Percentiles rank a stretch among this genome's conserved stretches.
Evolutionary conservation across 345 rosid species (phyloP).

Genomic region (Eutrema japonicum): DNA sequence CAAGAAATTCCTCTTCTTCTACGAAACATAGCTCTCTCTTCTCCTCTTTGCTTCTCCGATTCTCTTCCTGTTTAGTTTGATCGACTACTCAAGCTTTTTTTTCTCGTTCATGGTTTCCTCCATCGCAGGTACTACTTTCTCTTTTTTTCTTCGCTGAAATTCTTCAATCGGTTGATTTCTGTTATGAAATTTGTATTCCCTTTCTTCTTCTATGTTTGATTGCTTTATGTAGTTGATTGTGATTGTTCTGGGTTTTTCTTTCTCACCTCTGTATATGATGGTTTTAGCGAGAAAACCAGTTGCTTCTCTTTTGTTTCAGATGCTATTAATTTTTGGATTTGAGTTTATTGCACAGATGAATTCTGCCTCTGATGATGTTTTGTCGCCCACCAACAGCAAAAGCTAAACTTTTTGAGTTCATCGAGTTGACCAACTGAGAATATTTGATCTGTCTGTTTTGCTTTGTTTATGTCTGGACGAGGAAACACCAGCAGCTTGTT

Average conservation of each 20-base stretch:
- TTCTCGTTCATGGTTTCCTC: conserved; percentile 42
- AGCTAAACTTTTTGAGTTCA: not conserved
- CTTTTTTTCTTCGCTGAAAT: not conserved
- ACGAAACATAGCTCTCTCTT: conserved; percentile 63
- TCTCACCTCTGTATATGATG: not conserved
- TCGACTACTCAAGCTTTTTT: conserved; percentile 25
- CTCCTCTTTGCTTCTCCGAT: conserved; percentile 38
- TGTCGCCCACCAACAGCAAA: conserved; percentile 5
- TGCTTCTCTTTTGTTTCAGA: not conserved
- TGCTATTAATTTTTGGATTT: not conserved
- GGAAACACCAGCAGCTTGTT: conserved; percentile 11
- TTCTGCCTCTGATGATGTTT: conserved; percentile 31
- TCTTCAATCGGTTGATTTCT: conserved; percentile 23
- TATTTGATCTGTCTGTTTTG: not conserved
- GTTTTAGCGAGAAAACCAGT: conserved; percentile 2
- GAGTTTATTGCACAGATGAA: conserved; percentile 25
- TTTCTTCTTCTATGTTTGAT: not conserved
- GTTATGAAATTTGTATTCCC: not conserved
- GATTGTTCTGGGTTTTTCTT: conserved; percentile 22
- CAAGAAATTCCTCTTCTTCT: conserved; percentile 73
- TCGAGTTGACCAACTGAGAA: conserved; percentile 40
- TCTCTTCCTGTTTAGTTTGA: conserved; percentile 33
- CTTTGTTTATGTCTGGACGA: conserved; percentile 18
- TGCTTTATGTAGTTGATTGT: conserved; percentile 32
- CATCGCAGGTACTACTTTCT: conserved; percentile 25